Evolutionary conservation across 805 yeast genomes (phyloP).

Genomic region (Lipomyces spencermartinsiae): DNA sequence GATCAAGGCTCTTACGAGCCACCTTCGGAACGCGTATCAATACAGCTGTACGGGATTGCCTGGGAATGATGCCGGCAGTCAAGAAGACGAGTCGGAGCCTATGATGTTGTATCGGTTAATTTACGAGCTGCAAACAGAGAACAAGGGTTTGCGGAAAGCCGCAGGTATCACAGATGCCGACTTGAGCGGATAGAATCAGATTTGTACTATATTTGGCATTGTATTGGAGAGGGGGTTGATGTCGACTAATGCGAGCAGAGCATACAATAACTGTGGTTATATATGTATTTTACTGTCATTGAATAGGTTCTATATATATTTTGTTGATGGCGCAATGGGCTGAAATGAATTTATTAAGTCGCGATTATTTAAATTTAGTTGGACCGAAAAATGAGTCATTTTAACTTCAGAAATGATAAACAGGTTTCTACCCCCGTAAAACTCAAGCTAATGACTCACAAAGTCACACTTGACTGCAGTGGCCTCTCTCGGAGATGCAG

Average conservation of each 20-base stretch:
- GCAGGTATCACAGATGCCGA: not conserved
- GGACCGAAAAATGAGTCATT: no score
- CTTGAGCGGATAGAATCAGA: not conserved
- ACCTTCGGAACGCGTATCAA: slow-evolving; percentile 21
- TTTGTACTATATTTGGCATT: not conserved
- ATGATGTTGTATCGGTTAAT: slow-evolving; percentile 10
- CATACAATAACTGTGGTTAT: not conserved
- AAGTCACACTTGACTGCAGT: no score
- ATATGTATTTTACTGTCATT: not conserved
- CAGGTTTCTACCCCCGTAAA: no score
- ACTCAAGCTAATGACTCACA: no score
- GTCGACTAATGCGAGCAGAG: not conserved
- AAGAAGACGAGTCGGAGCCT: not conserved
- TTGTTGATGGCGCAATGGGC: not conserved
- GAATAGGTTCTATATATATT: not conserved
- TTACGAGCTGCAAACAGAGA: slow-evolving; percentile 26
- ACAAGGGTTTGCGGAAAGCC: slow-evolving; percentile 19
- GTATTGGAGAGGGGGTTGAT: not conserved
- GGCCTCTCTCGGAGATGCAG: no score
- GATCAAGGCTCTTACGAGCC: slow-evolving; percentile 21
- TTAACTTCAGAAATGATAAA: no score
- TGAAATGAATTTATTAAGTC: no score
- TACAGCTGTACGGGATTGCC: slow-evolving; percentile 8
- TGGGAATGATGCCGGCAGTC: not conserved
- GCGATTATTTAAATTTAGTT: no score